A percentile compares a stretch with the other conserved stretches of the same genome.
phyloP scores from a whole-genome alignment of 169 alveolate genomes.

The Plasmodium falciparum region DNA sequence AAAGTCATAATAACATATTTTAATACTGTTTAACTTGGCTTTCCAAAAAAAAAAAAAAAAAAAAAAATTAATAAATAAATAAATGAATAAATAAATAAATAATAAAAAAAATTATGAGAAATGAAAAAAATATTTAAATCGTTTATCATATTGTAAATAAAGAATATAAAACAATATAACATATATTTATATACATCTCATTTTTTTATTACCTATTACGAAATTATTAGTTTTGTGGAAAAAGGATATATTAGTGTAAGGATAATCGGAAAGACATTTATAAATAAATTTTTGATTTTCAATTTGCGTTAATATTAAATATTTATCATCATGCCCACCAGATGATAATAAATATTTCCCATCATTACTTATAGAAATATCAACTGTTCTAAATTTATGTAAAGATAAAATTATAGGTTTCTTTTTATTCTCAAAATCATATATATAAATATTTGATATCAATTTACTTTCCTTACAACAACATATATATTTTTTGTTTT shows the following conservation, averaged over 20 bases:
- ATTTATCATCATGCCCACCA: conserved; percentile 72
- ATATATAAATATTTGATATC: conserved; percentile 47
- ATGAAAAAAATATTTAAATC: too few relatives aligned
- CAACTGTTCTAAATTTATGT: conserved; percentile 58
- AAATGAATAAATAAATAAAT: background rate
- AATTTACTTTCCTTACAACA: conserved; percentile 75
- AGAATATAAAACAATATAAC: background rate
- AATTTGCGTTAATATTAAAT: conserved; percentile 51
- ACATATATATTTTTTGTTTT: conserved; percentile 42
- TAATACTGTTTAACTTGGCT: conserved; percentile 68
- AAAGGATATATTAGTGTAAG: conserved; percentile 64
- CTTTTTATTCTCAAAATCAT: conserved; percentile 43
- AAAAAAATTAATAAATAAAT: too few relatives aligned
- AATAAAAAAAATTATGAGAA: too few relatives aligned
- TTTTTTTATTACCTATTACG: conserved; percentile 49
- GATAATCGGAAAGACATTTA: conserved; percentile 54
- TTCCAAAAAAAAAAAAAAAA: background rate
- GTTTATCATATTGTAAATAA: background rate
- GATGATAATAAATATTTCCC: conserved; percentile 72
- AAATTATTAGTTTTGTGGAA: conserved; percentile 65
- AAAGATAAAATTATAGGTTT: conserved; percentile 28
- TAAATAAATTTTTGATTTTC: conserved; percentile 68
- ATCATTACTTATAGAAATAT: conserved; percentile 67
- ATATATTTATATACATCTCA: too few relatives aligned
- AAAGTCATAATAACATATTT: conserved; percentile 65